These are phyloP conservation scores for Saccharomycopsis fibuligera DNA, from an alignment of 805 yeast species.

Conservation along the genomic window DNA sequence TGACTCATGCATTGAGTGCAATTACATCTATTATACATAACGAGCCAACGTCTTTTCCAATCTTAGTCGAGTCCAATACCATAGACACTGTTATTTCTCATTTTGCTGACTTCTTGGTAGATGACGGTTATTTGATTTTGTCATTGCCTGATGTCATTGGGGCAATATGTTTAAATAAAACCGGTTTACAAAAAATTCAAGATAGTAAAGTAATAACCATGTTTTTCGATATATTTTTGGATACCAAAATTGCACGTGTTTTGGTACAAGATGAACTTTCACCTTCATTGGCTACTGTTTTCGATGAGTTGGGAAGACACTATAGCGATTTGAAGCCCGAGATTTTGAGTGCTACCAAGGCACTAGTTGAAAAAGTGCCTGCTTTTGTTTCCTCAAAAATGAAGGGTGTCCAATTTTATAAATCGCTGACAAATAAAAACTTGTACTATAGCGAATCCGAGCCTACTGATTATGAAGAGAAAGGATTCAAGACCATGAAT, in stretches of 20 bases:
- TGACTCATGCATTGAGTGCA: slow-evolving; percentile 56
- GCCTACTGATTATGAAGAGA: slow-evolving; percentile 34
- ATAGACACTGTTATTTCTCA: slow-evolving; percentile 58
- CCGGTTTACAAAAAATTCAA: slow-evolving; percentile 56
- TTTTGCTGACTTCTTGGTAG: slow-evolving; percentile 49
- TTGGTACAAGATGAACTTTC: slow-evolving; percentile 48
- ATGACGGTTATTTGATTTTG: slow-evolving; percentile 50
- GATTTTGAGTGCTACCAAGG: slow-evolving; percentile 43
- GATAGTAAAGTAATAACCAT: slow-evolving; percentile 33
- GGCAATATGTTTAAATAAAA: slow-evolving; percentile 72
- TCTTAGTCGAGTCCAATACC: slow-evolving; percentile 71
- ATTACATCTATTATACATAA: slow-evolving; percentile 71
- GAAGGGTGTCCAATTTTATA: slow-evolving; percentile 33
- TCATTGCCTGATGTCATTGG: slow-evolving; percentile 72
- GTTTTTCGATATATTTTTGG: slow-evolving; percentile 46
- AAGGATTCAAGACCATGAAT: slow-evolving; percentile 27
- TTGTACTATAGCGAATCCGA: slow-evolving; percentile 40
- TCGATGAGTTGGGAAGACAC: slow-evolving; percentile 81
- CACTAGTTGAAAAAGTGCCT: slow-evolving; percentile 42
- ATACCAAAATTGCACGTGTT: slow-evolving; percentile 44
- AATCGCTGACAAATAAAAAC: slow-evolving; percentile 33
- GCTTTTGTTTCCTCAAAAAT: slow-evolving; percentile 32
- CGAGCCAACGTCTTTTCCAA: slow-evolving; percentile 84
- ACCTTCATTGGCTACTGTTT: slow-evolving; percentile 52
- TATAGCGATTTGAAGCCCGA: slow-evolving; percentile 64